Evolutionary conservation across 768 basidiomycete species (phyloP).

Genomic region (Suillus occidentalis): DNA sequence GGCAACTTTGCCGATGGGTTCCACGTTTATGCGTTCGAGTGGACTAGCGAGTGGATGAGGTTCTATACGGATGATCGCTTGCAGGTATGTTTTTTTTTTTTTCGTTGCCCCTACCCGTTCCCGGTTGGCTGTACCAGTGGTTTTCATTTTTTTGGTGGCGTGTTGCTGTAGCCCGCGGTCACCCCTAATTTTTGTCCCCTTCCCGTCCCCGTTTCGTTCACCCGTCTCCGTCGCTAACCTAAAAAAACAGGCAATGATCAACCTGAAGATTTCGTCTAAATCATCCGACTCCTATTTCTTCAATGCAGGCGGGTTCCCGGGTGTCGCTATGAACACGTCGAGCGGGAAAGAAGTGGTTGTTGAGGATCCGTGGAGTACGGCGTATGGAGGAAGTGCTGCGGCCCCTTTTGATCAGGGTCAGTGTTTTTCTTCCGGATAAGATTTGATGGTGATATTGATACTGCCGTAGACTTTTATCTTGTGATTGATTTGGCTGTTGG

Average conservation of each 20-base stretch:
- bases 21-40: slow-evolving; percentile 59
- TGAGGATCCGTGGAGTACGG: slow-evolving; percentile 49
- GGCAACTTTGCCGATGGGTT: slow-evolving; percentile 47
- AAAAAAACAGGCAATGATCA: slow-evolving; percentile 43
- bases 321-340: slow-evolving; percentile 44
- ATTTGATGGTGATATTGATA: slow-evolving; percentile 5
- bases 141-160: background rate
- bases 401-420: slow-evolving; percentile 51
- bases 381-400: slow-evolving; percentile 40
- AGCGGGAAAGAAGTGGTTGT: slow-evolving; percentile 40
- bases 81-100: slow-evolving; percentile 8
- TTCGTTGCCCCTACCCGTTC: background rate
- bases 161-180: background rate
- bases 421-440: slow-evolving; percentile 12
- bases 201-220: background rate
- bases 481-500: slow-evolving; percentile 81
- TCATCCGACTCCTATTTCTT: slow-evolving; percentile 50
- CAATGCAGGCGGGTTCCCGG: slow-evolving; percentile 50
- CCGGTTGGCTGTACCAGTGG: background rate
- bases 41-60: slow-evolving; percentile 56
- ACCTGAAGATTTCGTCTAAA: slow-evolving; percentile 41
- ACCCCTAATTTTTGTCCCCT: background rate
- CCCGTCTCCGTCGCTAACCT: background rate
- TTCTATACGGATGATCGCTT: slow-evolving; percentile 55
- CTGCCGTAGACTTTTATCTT: slow-evolving; percentile 66